These are phyloP conservation scores for Entomortierella chlamydospora DNA, from an alignment of 192 early-diverging fungal genomes.

Conservation along the genomic window DNA sequence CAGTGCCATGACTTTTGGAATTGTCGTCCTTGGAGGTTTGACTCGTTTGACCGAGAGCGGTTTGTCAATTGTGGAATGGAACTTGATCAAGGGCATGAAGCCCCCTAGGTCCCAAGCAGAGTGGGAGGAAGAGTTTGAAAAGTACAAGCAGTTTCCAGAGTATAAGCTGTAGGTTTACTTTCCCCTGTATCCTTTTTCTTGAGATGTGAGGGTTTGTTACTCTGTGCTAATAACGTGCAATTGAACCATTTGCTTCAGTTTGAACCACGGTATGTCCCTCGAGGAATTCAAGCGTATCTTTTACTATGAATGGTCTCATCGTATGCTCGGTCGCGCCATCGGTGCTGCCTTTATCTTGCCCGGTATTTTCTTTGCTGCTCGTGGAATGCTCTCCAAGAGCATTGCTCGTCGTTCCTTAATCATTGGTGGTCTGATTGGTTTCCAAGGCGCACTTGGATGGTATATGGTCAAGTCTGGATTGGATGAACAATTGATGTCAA, in stretches of 20 bases:
- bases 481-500: slow-evolving; percentile 79
- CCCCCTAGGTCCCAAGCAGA: slow-evolving; percentile 86
- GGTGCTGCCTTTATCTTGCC: slow-evolving; percentile 90
- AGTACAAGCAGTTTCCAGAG: slow-evolving; percentile 99
- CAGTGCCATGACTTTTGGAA: slow-evolving; percentile 90
- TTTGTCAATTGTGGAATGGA: slow-evolving; percentile 97
- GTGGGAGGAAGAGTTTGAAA: slow-evolving; percentile 96
- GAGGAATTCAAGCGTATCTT: slow-evolving; percentile 97
- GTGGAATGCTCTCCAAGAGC: slow-evolving; percentile 79
- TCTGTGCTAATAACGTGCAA: not conserved
- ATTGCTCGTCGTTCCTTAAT: slow-evolving; percentile 71
- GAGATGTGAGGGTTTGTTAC: too few relatives aligned
- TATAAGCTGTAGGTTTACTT: slow-evolving; percentile 82
- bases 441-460: slow-evolving; percentile 96
- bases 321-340: slow-evolving; percentile 94
- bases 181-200: too few relatives aligned
- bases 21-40: slow-evolving; percentile 94
- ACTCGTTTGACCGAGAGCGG: slow-evolving; percentile 98
- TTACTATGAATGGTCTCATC: slow-evolving; percentile 98
- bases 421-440: slow-evolving; percentile 74
- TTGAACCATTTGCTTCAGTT: slow-evolving; percentile 47
- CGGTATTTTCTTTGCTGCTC: slow-evolving; percentile 84
- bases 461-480: slow-evolving; percentile 98
- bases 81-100: slow-evolving; percentile 92
- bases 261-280: slow-evolving; percentile 90